A percentile compares a stretch with the other conserved stretches of the same genome.
These are phyloP conservation scores for Strigomonas culicis DNA, from an alignment of 208 protist genomes.

Conservation along the genomic window DNA sequence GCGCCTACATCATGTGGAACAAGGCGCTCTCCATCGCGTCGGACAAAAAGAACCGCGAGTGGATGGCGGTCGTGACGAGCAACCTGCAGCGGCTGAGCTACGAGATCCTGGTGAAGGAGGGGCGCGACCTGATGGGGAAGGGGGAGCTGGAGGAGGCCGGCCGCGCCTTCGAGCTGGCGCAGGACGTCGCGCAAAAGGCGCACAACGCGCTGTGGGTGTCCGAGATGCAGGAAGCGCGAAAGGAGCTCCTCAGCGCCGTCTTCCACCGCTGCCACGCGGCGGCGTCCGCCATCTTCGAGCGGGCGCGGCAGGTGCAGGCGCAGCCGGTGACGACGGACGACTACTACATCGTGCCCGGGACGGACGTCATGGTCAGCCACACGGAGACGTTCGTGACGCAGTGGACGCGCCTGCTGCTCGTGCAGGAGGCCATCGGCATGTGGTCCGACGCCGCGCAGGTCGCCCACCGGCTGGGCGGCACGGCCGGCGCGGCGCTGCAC, in stretches of 20 bases:
- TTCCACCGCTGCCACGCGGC: slow-evolving; percentile 85
- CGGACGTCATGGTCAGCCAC: slow-evolving; percentile 68
- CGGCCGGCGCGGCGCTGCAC: slow-evolving; percentile 29
- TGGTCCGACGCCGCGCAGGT: slow-evolving; percentile 68
- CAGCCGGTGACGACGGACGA: slow-evolving; percentile 58
- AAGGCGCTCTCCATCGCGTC: slow-evolving; percentile 82
- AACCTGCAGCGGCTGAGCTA: slow-evolving; percentile 91
- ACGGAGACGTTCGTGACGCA: slow-evolving; percentile 73
- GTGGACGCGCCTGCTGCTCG: slow-evolving; percentile 75
- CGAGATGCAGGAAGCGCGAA: slow-evolving; percentile 67
- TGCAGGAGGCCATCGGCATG: slow-evolving; percentile 82
- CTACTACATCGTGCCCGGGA: slow-evolving; percentile 74
- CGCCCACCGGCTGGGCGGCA: slow-evolving; percentile 49
- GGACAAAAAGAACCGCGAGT: slow-evolving; percentile 81
- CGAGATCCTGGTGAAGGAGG: slow-evolving; percentile 84
- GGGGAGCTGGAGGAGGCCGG: slow-evolving; percentile 74
- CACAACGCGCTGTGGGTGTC: slow-evolving; percentile 82
- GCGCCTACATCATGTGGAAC: slow-evolving; percentile 87
- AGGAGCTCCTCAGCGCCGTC: slow-evolving; percentile 77
- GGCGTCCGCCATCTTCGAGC: slow-evolving; percentile 72
- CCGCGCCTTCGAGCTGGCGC: slow-evolving; percentile 58
- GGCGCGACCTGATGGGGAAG: slow-evolving; percentile 49
- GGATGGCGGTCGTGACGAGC: slow-evolving; percentile 83
- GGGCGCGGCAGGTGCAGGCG: slow-evolving; percentile 30
- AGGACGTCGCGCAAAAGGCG: slow-evolving; percentile 78